Evolutionary conservation across 2,329 filamentous ascomycete species (phyloP), one percentile per base, ranked within the genome.

Genomic region (Ophiostoma pallidulum): DNA sequence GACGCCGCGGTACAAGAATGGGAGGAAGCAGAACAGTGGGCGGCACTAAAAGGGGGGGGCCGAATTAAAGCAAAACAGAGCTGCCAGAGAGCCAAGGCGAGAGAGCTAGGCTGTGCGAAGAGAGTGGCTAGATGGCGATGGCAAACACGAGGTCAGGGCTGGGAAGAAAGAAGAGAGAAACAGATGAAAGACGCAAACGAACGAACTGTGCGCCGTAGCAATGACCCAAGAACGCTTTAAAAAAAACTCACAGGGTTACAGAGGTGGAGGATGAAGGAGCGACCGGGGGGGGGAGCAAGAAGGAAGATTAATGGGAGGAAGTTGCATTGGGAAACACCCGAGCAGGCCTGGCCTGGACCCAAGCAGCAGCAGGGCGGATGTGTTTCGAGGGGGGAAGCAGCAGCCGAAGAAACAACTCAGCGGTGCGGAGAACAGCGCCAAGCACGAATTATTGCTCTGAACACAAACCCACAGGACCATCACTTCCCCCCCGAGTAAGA

Each of bases 291-390:
- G 16, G 26, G 18, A 12, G 9, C 22, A 8, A n/a, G 18, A 28
- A 19, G 31, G 29, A n/a, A n/a, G n/a, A n/a, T n/a, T n/a, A n/a
- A n/a, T 33, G 16, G 8, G 18, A 26, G 37, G 35, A n/a, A 20
- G 35, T 44, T 44, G 32, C 41, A 44, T 44, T 44, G 41, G 41
- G 40, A 32, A 44, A 44, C n/a, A n/a, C n/a, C n/a, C n/a, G n/a
- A n/a, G n/a, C n/a, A n/a, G n/a, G n/a, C n/a, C n/a, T n/a, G n/a
- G n/a, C n/a, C n/a, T n/a, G n/a, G n/a, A n/a, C n/a, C n/a, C n/a
- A n/a, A 28, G 24, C 24, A 28, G 24, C 24, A 28, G 24, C 24
- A 28, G 6, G 10, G 24, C 5, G 24, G 10, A 28, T 6, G 10
- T 28, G 24, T 10, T 28, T 28, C 5, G 24, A 28, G 24, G 6